Conservation (phyloP, 1,284 basidiomycete genomes). For the Cutaneotrichosporon sp. region DNA sequence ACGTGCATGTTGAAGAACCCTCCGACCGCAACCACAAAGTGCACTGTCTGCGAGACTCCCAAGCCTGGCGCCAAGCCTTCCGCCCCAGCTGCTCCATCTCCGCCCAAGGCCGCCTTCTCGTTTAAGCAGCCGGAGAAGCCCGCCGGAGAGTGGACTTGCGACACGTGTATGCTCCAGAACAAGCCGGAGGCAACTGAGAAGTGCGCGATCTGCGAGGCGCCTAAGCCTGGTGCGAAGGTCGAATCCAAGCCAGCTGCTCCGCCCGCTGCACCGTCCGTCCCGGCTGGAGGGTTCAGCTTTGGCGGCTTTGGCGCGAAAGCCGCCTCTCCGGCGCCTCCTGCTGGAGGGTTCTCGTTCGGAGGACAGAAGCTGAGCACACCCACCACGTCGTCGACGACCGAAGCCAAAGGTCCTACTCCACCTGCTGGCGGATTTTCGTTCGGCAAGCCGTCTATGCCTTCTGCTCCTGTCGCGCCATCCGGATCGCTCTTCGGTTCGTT, state of each 20-base stretch:
- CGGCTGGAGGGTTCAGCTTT: constrained; percentile 10
- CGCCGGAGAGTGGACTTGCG: too few relatives aligned
- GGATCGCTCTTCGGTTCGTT: constrained; percentile 4
- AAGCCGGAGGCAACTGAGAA: constrained; percentile 50
- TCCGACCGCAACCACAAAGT: neutral
- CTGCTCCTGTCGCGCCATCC: neutral
- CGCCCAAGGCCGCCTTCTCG: neutral
- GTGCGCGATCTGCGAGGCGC: constrained; percentile 56
- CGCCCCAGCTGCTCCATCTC: neutral
- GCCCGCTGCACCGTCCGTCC: constrained; percentile 6
- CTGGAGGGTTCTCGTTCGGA: constrained; percentile 11
- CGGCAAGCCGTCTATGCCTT: constrained; percentile 10
- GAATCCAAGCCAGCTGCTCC: constrained; percentile 8
- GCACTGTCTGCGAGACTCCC: constrained; percentile 19
- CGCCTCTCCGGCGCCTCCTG: constrained; percentile 4
- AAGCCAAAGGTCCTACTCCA: neutral
- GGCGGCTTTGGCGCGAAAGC: constrained; percentile 23
- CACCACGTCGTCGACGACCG: neutral
- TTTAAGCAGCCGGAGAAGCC: too few relatives aligned
- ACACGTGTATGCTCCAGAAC: constrained; percentile 53
- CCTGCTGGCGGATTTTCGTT: constrained; percentile 14
- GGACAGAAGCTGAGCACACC: constrained; percentile 1
- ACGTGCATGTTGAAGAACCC: neutral
- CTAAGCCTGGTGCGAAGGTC: constrained; percentile 27
- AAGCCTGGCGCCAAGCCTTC: constrained; percentile 23